Base-by-base conservation (phyloP, 306 rosid species). In the Cotoneaster glaucophyllus region DNA sequence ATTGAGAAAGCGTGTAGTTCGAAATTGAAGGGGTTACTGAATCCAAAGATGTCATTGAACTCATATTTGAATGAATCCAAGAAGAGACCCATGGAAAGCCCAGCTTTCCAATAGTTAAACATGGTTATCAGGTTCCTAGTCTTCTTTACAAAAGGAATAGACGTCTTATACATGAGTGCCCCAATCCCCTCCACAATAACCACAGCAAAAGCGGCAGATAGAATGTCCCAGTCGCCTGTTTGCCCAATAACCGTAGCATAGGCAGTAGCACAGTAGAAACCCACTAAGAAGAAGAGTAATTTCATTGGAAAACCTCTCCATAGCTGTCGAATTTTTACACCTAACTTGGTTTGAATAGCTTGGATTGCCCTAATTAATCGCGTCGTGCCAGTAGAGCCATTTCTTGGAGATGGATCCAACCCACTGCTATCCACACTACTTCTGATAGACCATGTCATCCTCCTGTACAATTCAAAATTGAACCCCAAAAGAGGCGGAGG, bases 191-290 rank as follows among this genome's bases (percentile, higher is more conserved):
- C 98, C 68, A 94, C 97, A 74, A 94, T 58, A 81, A 73, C 82
- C 83, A 89, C 97, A 37, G 98, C 96, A 77, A 92, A 86, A 54
- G 84, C 98, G 43, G 98, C 98, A 71, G 97, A 94, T 61, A 92
- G 90, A 82, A 94, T 85, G 84, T 94, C 98, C 98, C 98, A 94
- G 79, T 94, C 97, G 29, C 98, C 98, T 3, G 96, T 94, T 89
- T 94, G 97, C 71, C 98, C 98, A 70, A 94, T 94, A 70, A 94
- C 96, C 24, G 98, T 94, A 72, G 97, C 90, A 74, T 92, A 94
- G 17, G 97, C 97, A 6, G 98, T 92, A 45, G 98, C 95, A 32
- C 98, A 90, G 81, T 94, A 94, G 86, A 90, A 92, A 66, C 98
- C 98, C 22, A 82, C 86, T 83, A 94, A 83, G 88, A 94, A 92